These are phyloP conservation scores for Lasiosphaeriaceae sp. DNA, from an alignment of 495 filamentous ascomycete genomes.

Conservation along the genomic window DNA sequence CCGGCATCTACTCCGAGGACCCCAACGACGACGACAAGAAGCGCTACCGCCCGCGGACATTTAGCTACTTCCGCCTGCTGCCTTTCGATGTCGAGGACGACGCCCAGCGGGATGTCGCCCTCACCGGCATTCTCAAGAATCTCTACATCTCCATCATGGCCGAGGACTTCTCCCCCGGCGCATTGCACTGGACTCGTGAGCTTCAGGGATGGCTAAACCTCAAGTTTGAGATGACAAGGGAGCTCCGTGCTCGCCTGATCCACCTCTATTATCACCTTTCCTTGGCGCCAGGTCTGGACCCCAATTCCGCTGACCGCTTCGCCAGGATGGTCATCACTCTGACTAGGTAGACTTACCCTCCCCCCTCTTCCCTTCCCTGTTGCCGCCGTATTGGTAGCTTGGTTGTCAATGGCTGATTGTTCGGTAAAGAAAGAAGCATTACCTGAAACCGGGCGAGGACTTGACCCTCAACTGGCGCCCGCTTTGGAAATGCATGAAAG, in stretches of 20 bases:
- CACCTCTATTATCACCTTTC: slow-evolving; percentile 92
- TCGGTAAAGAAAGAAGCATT: slow-evolving; percentile 80
- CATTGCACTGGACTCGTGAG: slow-evolving; percentile 95
- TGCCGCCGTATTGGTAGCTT: neutral
- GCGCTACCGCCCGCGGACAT: slow-evolving; percentile 83
- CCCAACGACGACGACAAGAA: slow-evolving; percentile 39
- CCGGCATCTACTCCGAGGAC: slow-evolving; percentile 32
- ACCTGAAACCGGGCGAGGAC: slow-evolving; percentile 83
- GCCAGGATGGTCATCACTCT: slow-evolving; percentile 93
- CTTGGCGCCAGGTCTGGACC: slow-evolving; percentile 85
- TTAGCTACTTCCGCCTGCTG: slow-evolving; percentile 82
- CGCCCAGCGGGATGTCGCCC: slow-evolving; percentile 62
- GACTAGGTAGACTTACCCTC: slow-evolving; percentile 63
- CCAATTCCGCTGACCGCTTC: slow-evolving; percentile 79
- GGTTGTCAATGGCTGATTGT: slow-evolving; percentile 5
- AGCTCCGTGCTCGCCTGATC: slow-evolving; percentile 76
- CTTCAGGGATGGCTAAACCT: slow-evolving; percentile 90
- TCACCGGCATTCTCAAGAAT: slow-evolving; percentile 83
- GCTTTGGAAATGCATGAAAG: slow-evolving; percentile 86
- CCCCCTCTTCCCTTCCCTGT: neutral
- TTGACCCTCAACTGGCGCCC: slow-evolving; percentile 89
- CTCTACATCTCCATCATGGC: slow-evolving; percentile 87
- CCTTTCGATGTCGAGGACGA: slow-evolving; percentile 84
- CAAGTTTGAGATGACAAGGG: slow-evolving; percentile 91
- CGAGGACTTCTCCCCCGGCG: slow-evolving; percentile 90